Conservation (phyloP, 371 early-diverging fungal genomes). For the Actinomortierella ambigua region DNA sequence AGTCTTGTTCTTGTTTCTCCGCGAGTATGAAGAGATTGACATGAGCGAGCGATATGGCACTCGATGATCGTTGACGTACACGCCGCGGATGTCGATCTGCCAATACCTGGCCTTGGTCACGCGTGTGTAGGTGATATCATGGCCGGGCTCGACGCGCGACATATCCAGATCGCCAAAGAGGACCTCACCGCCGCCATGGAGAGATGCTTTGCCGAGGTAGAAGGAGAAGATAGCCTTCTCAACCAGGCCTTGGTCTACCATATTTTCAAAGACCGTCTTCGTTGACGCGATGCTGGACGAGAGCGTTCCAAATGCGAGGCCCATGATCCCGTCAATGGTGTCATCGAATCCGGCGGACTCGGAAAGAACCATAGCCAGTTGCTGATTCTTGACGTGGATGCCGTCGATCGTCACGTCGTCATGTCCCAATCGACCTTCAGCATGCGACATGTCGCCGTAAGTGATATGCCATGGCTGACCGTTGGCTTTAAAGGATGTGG, state of each 20-base stretch:
- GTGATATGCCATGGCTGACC: constrained; percentile 56
- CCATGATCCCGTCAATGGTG: constrained; percentile 54
- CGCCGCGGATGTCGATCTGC: constrained; percentile 49
- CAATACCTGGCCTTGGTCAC: constrained; percentile 51
- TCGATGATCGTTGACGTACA: constrained; percentile 14
- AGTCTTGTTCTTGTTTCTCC: constrained; percentile 6
- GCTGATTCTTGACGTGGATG: constrained; percentile 52
- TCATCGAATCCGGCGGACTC: constrained; percentile 55
- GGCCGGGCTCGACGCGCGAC: constrained; percentile 17
- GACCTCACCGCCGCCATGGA: constrained; percentile 32
- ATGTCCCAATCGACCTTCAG: constrained; percentile 58
- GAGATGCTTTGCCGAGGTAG: constrained; percentile 37
- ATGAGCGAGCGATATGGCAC: constrained; percentile 10
- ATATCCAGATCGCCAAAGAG: constrained; percentile 40
- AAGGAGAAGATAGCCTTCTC: constrained; percentile 52
- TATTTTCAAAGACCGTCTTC: constrained; percentile 34
- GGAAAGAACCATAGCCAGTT: constrained; percentile 56
- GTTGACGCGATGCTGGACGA: constrained; percentile 39
- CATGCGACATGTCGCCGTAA: constrained; percentile 66
- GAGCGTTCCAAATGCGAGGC: constrained; percentile 50
- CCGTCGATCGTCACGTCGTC: constrained; percentile 58
- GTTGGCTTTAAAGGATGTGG: constrained; percentile 52
- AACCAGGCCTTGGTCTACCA: constrained; percentile 45
- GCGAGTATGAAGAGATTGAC: constrained; percentile 16
- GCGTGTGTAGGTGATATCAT: constrained; percentile 48